Percentiles rank a stretch among this genome's conserved stretches.
Conservation (phyloP, 2,329 filamentous ascomycete genomes). For the Neurospora crassa region DNA sequence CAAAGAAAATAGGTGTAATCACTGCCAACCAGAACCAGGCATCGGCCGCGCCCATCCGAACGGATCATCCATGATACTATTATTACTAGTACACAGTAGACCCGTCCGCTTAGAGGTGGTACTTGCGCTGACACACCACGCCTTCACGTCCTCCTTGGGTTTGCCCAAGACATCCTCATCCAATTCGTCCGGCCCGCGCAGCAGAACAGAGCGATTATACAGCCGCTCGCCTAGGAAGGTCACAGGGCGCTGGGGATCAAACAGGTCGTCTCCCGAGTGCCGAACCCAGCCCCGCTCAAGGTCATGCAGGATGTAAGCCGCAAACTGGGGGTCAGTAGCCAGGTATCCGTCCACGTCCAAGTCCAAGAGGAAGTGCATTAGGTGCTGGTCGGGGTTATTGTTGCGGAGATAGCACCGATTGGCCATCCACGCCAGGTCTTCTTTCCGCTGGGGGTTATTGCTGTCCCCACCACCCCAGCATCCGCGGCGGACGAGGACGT, state of each 20-base stretch:
- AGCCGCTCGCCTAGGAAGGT: neutral
- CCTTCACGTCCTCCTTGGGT: neutral
- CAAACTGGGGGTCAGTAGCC: neutral
- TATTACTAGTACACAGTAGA: too few relatives aligned
- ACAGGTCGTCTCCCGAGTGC: neutral
- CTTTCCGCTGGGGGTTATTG: neutral
- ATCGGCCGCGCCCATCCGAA: too few relatives aligned
- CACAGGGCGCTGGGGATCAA: neutral
- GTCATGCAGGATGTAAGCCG: neutral
- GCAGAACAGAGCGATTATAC: neutral
- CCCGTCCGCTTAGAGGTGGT: too few relatives aligned
- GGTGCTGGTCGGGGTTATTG: neutral
- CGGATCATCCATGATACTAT: too few relatives aligned
- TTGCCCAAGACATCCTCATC: neutral
- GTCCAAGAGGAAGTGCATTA: constrained; percentile 7
- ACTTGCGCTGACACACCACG: neutral
- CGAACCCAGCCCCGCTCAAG: too few relatives aligned
- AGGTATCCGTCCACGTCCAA: constrained; percentile 6
- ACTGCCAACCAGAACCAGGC: too few relatives aligned
- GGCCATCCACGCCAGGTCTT: constrained; percentile 8
- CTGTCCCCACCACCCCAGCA: neutral
- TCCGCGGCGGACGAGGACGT: constrained; percentile 10
- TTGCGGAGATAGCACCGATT: neutral
- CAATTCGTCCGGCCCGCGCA: neutral
- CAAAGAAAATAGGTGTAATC: too few relatives aligned